Evolutionary conservation across 1,284 basidiomycete genomes (phyloP).

Genomic region (Sporisorium graminicola): DNA sequence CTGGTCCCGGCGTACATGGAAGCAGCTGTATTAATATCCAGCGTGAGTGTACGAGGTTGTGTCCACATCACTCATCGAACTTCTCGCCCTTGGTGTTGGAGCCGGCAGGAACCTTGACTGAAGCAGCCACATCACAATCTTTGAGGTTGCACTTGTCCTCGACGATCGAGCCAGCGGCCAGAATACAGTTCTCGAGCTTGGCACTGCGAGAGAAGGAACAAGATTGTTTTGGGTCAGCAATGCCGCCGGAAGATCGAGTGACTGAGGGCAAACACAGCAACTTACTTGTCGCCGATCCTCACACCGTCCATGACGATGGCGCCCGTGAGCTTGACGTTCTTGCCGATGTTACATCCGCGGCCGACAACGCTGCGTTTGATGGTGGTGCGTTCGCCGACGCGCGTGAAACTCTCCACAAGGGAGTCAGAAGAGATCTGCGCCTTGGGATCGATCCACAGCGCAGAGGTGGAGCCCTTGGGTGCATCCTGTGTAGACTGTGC

Average conservation of each 20-base stretch:
- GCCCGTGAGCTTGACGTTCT: constrained; percentile 84
- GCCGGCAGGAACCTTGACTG: constrained; percentile 78
- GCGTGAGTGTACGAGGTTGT: background rate
- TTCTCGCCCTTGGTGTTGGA: constrained; percentile 64
- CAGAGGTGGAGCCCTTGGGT: constrained; percentile 5
- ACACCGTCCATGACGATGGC: constrained; percentile 92
- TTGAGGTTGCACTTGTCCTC: constrained; percentile 83
- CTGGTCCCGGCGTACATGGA: no score
- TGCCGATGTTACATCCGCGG: constrained; percentile 87
- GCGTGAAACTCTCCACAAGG: constrained; percentile 83
- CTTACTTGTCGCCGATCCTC: constrained; percentile 85
- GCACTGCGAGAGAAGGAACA: constrained; percentile 74
- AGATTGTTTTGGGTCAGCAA: constrained; percentile 11
- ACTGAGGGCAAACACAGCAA: background rate
- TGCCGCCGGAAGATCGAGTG: background rate
- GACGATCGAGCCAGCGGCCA: constrained; percentile 84
- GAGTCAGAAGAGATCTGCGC: constrained; percentile 88
- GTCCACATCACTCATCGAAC: constrained; percentile 39
- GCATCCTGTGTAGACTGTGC: constrained; percentile 13
- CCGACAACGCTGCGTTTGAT: constrained; percentile 92
- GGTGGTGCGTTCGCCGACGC: constrained; percentile 83
- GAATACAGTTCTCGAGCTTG: constrained; percentile 87
- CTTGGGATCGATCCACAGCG: constrained; percentile 75
- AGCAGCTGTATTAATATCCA: no score
- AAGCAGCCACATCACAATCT: constrained; percentile 87